Conservation (phyloP, 2,329 filamentous ascomycete species). For the Immersiporthe knoxdaviesiana region DNA sequence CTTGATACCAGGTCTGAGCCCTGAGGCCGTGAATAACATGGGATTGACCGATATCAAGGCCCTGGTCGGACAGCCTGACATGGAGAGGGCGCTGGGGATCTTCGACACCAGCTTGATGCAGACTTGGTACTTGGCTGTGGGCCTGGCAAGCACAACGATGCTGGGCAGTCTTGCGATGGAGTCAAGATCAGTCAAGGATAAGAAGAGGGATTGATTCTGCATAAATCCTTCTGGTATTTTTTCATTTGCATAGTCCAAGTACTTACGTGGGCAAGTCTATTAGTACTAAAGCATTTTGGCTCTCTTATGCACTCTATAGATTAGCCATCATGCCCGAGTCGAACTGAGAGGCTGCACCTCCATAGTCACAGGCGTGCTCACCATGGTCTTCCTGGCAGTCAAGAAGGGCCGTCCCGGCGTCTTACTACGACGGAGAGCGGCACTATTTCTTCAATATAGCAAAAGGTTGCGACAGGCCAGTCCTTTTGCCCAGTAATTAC, state of each 20-base stretch:
- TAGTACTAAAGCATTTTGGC: neutral
- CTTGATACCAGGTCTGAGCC: slow-evolving; percentile 16
- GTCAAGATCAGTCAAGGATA: slow-evolving; percentile 26
- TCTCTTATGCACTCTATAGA: neutral
- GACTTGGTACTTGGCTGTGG: slow-evolving; percentile 29
- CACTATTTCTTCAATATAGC: too few species aligned
- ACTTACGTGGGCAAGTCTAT: too few species aligned
- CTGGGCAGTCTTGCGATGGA: slow-evolving; percentile 25
- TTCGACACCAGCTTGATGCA: slow-evolving; percentile 28
- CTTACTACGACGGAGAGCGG: too few species aligned
- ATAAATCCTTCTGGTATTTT: too few species aligned
- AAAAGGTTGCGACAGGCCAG: too few species aligned
- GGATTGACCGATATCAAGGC: slow-evolving; percentile 19
- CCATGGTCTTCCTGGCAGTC: too few species aligned
- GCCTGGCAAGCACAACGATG: slow-evolving; percentile 19
- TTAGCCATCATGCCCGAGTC: neutral
- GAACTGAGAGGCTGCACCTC: neutral
- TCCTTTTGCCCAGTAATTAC: too few species aligned
- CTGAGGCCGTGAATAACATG: slow-evolving; percentile 12
- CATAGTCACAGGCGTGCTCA: neutral
- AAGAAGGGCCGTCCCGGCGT: too few species aligned
- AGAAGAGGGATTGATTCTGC: slow-evolving; percentile 19
- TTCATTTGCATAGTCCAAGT: too few species aligned
- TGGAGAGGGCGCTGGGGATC: slow-evolving; percentile 15
- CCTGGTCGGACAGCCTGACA: slow-evolving; percentile 18